A percentile compares a stretch with the other conserved stretches of the same genome.
Evolutionary conservation across 805 yeast genomes (phyloP).

Genomic region (Teunomyces tritomae): DNA sequence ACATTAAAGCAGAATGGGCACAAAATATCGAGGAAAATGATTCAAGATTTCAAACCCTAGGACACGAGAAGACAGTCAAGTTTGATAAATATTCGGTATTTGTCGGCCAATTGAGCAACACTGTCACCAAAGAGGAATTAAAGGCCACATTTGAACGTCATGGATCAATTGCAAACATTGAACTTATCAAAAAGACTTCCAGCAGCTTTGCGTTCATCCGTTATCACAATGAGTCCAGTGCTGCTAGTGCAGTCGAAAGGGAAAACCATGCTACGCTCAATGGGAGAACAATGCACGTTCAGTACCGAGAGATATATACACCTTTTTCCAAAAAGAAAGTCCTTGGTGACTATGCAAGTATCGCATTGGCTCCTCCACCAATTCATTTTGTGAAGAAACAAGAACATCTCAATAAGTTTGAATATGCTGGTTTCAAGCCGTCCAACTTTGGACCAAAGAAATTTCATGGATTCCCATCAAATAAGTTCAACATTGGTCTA

Average conservation of each 20-base stretch:
- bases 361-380: conserved; percentile 79
- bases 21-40: conserved; percentile 60
- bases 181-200: conserved; percentile 49
- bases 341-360: conserved; percentile 22
- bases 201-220: conserved; percentile 72
- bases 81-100: conserved; percentile 73
- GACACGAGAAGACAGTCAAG: conserved; percentile 7
- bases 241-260: conserved; percentile 82
- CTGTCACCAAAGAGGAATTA: conserved; percentile 55
- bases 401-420: neutral
- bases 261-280: conserved; percentile 78
- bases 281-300: conserved; percentile 79
- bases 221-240: conserved; percentile 62
- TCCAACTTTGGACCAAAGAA: conserved; percentile 2
- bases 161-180: conserved; percentile 60
- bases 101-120: conserved; percentile 66
- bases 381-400: conserved; percentile 45
- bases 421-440: neutral
- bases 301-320: conserved; percentile 60
- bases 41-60: conserved; percentile 24
- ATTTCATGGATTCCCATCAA: conserved; percentile 9
- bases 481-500: conserved; percentile 1
- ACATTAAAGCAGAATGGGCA: conserved; percentile 79
- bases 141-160: conserved; percentile 59
- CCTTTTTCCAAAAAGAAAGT: neutral